Conservation (phyloP, 306 rosid genomes). For the Urtica urens region DNA sequence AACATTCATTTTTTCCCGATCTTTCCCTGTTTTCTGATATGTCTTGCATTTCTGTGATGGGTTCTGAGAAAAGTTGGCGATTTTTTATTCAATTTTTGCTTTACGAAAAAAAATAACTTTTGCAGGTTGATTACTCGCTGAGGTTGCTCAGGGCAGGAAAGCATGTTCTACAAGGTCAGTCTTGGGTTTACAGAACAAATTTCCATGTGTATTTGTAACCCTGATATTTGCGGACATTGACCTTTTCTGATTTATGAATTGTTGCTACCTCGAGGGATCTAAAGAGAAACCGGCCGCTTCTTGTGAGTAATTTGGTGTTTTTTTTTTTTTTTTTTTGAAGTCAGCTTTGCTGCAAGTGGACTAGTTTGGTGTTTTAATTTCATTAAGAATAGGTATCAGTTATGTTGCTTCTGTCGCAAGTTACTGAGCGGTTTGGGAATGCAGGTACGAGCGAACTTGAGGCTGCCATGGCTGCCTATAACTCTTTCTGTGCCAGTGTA, state of each 20-base stretch:
- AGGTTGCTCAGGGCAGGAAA: slow-evolving; percentile 76
- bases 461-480: slow-evolving; percentile 54
- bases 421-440: slow-evolving; percentile 13
- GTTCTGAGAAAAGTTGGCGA: background rate
- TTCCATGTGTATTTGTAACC: background rate
- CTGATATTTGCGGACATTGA: background rate
- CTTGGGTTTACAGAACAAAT: background rate
- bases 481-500: slow-evolving; percentile 35
- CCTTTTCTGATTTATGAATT: slow-evolving; percentile 27
- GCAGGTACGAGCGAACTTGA: slow-evolving; percentile 66
- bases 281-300: slow-evolving; percentile 96
- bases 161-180: slow-evolving; percentile 90
- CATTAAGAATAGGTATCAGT: background rate
- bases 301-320: too few relatives aligned
- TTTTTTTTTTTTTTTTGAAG: too few relatives aligned
- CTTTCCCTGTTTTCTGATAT: background rate
- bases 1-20: background rate
- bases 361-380: background rate
- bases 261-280: slow-evolving; percentile 36
- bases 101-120: slow-evolving; percentile 5
- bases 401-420: background rate
- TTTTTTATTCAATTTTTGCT: slow-evolving; percentile 1
- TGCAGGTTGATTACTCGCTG: slow-evolving; percentile 68
- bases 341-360: too few relatives aligned
- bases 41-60: background rate